Evolutionary conservation across 1,284 basidiomycete species (phyloP).

Genomic region (Boletus holoroseus): DNA sequence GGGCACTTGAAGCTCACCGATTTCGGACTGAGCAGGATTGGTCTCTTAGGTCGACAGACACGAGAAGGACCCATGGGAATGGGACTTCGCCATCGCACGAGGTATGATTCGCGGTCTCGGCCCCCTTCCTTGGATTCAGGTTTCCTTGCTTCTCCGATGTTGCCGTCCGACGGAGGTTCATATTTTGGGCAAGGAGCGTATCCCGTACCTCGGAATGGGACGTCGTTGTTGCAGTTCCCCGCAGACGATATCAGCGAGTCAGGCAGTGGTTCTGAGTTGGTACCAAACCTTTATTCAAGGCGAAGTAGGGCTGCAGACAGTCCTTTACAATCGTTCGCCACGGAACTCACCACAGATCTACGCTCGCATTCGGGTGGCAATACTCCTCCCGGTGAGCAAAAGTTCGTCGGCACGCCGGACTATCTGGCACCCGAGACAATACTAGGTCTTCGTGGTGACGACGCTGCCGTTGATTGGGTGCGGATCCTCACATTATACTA

Average conservation of each 20-base stretch:
- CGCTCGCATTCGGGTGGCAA: constrained; percentile 56
- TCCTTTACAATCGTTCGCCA: constrained; percentile 75
- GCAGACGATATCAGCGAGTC: constrained; percentile 81
- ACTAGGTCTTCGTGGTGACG: constrained; percentile 91
- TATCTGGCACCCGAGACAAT: constrained; percentile 97
- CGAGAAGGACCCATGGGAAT: constrained; percentile 64
- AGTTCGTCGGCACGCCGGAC: constrained; percentile 95
- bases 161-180: constrained; percentile 65
- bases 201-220: constrained; percentile 51
- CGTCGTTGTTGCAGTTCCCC: constrained; percentile 59
- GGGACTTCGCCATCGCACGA: constrained; percentile 47
- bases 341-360: constrained; percentile 75
- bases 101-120: constrained; percentile 64
- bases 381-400: constrained; percentile 79
- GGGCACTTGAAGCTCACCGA: constrained; percentile 97
- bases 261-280: constrained; percentile 74
- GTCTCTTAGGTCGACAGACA: constrained; percentile 94
- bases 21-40: constrained; percentile 95
- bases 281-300: constrained; percentile 53
- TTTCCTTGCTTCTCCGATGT: constrained; percentile 67
- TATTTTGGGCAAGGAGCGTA: constrained; percentile 72
- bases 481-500: constrained; percentile 27
- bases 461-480: constrained; percentile 96
- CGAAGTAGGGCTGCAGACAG: constrained; percentile 60
- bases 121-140: constrained; percentile 81